Base-by-base conservation (phyloP, 805 yeast species). In the Lipomyces sp. region DNA sequence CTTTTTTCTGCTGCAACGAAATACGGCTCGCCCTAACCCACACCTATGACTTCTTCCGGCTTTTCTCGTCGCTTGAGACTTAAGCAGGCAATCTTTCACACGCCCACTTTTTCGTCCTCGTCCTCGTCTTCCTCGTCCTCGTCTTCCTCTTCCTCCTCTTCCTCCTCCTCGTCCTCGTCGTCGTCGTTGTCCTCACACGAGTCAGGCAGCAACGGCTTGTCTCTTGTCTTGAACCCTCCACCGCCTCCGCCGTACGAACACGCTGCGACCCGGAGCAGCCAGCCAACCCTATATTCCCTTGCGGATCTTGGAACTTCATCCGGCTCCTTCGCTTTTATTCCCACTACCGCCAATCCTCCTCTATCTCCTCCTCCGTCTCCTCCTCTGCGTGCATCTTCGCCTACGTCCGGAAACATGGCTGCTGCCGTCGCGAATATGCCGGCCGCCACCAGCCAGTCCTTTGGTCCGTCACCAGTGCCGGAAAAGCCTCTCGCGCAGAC, bases 401-500 rank as follows among this genome's bases (percentile, higher is more conserved):
- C 28, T 26, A 16, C 55, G 40, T 29, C 51, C 33, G 26, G 39
- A 26, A 10, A 5, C 39, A 7, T 21, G 19, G n/a, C 39, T 16
- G 10, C n/a, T 5, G 16, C 42, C 48, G 8, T 36, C 24, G n/a
- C n/a, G n/a, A n/a, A n/a, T n/a, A n/a, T n/a, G n/a, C 21, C 42
- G 8, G 21, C 49, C 43, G 18, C 45, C 10, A 10, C 43, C 19
- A 33, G 23, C 23, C 4, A 7, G 7, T 37, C 51, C 2, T 39
- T 45, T 22, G n/a, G 29, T 22, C 22, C 43, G 6, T 19, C 40
- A 8, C 22, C 51, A 24, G 18, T 43, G 7, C 23, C 47, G 14
- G 58, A 49, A 21, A 51, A 55, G 40, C 59, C 63, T 7, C 46
- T 61, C n/a, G 64, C 63, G 5, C 34, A 62, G 8, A 57, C 63